Evolutionary conservation across 768 basidiomycete species (phyloP).

Genomic region (Amanita rubescens): DNA sequence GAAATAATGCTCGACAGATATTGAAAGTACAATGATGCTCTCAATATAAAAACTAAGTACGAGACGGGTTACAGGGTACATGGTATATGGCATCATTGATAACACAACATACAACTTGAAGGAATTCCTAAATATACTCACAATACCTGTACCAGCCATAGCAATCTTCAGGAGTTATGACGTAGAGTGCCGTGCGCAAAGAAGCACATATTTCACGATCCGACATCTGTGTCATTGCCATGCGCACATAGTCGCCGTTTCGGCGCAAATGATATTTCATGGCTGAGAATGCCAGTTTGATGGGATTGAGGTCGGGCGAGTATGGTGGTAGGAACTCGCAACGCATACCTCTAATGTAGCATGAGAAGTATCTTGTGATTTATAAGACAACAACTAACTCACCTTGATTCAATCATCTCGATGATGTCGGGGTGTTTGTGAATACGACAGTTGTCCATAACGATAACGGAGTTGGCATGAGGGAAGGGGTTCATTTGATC

Average conservation of each 20-base stretch:
- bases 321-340: background rate
- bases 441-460: slow-evolving; percentile 25
- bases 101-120: too few species aligned
- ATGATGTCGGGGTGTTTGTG: slow-evolving; percentile 12
- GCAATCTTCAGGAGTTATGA: background rate
- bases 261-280: slow-evolving; percentile 8
- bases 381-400: background rate
- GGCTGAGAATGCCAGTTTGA: slow-evolving; percentile 8
- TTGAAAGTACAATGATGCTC: too few species aligned
- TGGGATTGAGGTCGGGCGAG: slow-evolving; percentile 4
- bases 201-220: background rate
- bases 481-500: slow-evolving; percentile 27
- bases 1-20: background rate
- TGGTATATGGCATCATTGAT: too few species aligned
- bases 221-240: slow-evolving; percentile 4
- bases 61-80: too few species aligned
- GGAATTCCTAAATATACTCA: background rate
- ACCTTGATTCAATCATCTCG: slow-evolving; percentile 10
- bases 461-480: slow-evolving; percentile 21
- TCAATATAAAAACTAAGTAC: too few species aligned
- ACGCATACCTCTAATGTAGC: background rate
- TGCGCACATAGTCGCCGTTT: slow-evolving; percentile 1
- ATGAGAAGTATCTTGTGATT: background rate
- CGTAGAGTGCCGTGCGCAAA: background rate
- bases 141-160: background rate